These are phyloP conservation scores for Entamoeba moshkovskii DNA, from an alignment of 208 protist species.

Conservation along the genomic window DNA sequence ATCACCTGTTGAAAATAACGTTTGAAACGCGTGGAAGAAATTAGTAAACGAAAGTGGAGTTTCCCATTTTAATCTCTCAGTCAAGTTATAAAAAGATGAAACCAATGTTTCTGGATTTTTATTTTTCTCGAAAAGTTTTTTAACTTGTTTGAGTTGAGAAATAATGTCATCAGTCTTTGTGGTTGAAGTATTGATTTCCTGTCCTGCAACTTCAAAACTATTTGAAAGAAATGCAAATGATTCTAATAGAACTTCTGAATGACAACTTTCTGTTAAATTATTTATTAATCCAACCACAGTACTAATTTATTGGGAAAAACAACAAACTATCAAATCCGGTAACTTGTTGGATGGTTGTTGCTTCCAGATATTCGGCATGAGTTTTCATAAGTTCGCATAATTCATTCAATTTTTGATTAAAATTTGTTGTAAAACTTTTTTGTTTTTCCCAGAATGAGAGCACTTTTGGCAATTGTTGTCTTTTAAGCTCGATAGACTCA, in stretches of 20 bases:
- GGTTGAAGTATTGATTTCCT: neutral
- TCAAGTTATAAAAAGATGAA: neutral
- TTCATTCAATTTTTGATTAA: neutral
- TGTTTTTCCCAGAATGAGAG: neutral
- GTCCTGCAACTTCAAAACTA: neutral
- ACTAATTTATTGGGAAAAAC: too few species aligned
- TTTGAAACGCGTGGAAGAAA: neutral
- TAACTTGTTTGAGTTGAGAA: neutral
- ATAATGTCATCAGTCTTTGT: neutral
- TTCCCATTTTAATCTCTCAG: neutral
- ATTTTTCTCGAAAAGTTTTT: neutral
- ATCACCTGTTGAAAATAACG: neutral
- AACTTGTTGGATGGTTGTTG: neutral
- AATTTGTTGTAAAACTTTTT: neutral
- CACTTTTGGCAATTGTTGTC: neutral
- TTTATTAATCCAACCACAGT: too few species aligned
- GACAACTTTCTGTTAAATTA: neutral
- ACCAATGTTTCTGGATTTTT: neutral
- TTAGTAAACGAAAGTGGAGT: neutral
- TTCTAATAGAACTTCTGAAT: neutral
- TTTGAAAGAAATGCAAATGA: neutral
- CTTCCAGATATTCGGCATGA: neutral
- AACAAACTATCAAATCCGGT: neutral
- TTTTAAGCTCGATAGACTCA: neutral
- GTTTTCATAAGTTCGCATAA: neutral